Evolutionary conservation across 108 stramenopile genomes (phyloP).

Genomic region (Skeletonema grethae): DNA sequence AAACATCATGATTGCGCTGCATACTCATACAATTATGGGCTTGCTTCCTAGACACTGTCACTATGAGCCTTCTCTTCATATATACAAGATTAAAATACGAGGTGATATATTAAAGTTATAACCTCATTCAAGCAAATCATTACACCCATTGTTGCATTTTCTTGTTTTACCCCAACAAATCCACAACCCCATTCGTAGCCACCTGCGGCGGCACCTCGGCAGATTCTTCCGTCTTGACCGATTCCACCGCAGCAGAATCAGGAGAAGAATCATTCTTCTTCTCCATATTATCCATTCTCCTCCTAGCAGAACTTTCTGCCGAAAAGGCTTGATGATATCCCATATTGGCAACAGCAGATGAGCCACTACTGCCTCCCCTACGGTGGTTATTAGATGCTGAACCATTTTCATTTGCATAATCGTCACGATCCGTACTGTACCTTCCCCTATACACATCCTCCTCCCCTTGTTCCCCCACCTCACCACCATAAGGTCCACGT

Average conservation of each 20-base stretch:
- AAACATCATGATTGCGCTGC: too few relatives aligned
- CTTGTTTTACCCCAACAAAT: slow-evolving; percentile 28
- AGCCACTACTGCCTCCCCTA: slow-evolving; percentile 5
- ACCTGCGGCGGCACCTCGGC: not conserved
- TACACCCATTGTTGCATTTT: not conserved
- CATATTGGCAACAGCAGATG: not conserved
- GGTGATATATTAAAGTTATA: not conserved
- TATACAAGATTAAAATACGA: not conserved
- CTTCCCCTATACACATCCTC: slow-evolving; percentile 11
- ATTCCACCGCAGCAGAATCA: not conserved
- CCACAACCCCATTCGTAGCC: slow-evolving; percentile 11
- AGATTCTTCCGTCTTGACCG: slow-evolving; percentile 5
- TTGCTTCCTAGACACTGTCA: too few relatives aligned
- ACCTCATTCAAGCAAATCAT: not conserved
- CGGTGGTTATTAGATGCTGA: not conserved
- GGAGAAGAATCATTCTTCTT: not conserved
- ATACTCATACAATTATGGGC: too few relatives aligned
- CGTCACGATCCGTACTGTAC: not conserved
- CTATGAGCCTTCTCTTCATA: too few relatives aligned
- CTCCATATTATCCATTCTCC: slow-evolving; percentile 3
- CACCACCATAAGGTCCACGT: not conserved
- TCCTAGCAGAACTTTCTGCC: slow-evolving; percentile 19
- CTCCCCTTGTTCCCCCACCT: not conserved
- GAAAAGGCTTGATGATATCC: slow-evolving; percentile 26
- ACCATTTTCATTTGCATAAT: not conserved